These are phyloP conservation scores for Lycium barbarum DNA, from an alignment of 257 asterid genomes.

Conservation along the genomic window DNA sequence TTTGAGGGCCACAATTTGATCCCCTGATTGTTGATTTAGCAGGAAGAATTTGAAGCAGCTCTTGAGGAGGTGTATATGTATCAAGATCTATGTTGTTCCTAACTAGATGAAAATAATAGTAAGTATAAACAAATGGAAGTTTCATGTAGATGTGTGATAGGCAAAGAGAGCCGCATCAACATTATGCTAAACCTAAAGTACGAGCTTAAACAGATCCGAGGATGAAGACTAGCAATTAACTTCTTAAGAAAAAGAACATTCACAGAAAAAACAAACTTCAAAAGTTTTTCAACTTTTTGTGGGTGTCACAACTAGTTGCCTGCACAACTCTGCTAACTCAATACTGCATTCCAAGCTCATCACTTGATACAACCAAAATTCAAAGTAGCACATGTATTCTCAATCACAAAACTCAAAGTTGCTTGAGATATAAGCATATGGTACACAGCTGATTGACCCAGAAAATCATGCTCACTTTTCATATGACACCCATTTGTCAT, in stretches of 20 bases:
- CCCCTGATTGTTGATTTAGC: slow-evolving; percentile 74
- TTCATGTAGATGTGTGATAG: background rate
- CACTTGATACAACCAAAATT: background rate
- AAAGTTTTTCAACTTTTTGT: background rate
- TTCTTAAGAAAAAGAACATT: background rate
- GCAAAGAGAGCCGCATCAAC: slow-evolving; percentile 5
- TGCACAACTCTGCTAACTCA: background rate
- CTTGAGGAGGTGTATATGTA: slow-evolving; percentile 76
- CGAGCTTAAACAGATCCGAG: background rate
- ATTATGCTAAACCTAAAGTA: background rate
- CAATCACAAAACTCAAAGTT: background rate
- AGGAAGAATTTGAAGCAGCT: slow-evolving; percentile 90
- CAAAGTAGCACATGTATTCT: background rate
- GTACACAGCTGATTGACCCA: background rate
- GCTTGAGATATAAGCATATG: background rate
- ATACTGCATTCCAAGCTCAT: background rate
- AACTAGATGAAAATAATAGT: slow-evolving; percentile 51
- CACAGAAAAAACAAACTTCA: background rate
- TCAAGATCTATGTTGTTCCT: slow-evolving; percentile 86
- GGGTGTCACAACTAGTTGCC: background rate
- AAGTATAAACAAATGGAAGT: background rate
- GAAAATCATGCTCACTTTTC: background rate
- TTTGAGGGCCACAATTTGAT: slow-evolving; percentile 70
- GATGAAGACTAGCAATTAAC: background rate
- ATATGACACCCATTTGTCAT: background rate